These are phyloP conservation scores for Musa beccarii DNA, from an alignment of 176 grass and related monocot species.

Conservation along the genomic window DNA sequence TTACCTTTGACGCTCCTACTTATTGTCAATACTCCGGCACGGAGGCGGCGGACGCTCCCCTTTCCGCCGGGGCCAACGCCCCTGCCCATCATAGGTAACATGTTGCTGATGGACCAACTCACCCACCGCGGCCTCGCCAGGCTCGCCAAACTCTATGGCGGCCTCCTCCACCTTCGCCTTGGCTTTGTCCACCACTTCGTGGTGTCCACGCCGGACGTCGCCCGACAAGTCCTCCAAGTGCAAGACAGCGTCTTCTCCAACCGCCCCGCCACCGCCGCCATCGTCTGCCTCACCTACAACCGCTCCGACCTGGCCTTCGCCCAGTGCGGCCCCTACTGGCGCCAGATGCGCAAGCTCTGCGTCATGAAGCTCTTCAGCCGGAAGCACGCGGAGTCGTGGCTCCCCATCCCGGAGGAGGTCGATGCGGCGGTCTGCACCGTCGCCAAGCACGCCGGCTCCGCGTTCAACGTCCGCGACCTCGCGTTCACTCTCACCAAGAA, in stretches of 20 bases:
- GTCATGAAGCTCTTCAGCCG: conserved; percentile 90
- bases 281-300: conserved; percentile 65
- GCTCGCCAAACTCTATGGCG: conserved; percentile 56
- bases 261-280: conserved; percentile 59
- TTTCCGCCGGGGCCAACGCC: conserved; percentile 59
- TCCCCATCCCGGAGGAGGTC: conserved; percentile 60
- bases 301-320: conserved; percentile 91
- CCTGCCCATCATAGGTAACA: conserved; percentile 74
- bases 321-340: conserved; percentile 93
- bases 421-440: conserved; percentile 30
- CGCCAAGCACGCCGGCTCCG: conserved; percentile 16
- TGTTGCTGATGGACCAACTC: conserved; percentile 82
- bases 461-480: conserved; percentile 62
- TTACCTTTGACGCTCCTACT: conserved; percentile 24
- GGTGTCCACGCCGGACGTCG: conserved; percentile 70
- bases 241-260: conserved; percentile 89
- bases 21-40: neutral
- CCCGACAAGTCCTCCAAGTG: conserved; percentile 71
- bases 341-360: conserved; percentile 84
- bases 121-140: conserved; percentile 78
- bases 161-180: conserved; percentile 53
- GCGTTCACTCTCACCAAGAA: conserved; percentile 69
- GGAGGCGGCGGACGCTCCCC: conserved; percentile 19
- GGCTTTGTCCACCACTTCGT: conserved; percentile 52
- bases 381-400: conserved; percentile 63